Conservation (phyloP, 441 rosid genomes). For the Populus hybrid region DNA sequence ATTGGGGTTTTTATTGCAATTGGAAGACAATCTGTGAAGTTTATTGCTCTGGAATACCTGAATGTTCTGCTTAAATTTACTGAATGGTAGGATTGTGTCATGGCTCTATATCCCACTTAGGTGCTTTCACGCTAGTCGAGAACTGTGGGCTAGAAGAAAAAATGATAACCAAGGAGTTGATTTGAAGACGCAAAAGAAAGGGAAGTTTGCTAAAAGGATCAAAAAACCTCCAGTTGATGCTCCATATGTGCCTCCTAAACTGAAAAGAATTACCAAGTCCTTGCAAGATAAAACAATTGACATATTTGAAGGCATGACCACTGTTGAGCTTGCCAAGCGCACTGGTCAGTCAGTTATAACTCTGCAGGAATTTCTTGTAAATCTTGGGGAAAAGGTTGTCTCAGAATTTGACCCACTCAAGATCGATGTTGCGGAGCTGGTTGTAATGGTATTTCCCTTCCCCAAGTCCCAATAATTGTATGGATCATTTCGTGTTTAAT, state of each 20-base stretch:
- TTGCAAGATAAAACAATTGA: slow-evolving; percentile 59
- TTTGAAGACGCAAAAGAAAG: slow-evolving; percentile 47
- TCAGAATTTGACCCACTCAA: slow-evolving; percentile 80
- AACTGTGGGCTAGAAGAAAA: slow-evolving; percentile 9
- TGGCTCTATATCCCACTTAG: neutral
- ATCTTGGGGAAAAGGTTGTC: slow-evolving; percentile 72
- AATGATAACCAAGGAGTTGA: slow-evolving; percentile 8
- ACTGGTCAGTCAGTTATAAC: slow-evolving; percentile 53
- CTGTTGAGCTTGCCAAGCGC: slow-evolving; percentile 75
- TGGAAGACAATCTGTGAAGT: neutral
- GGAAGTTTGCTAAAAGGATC: slow-evolving; percentile 60
- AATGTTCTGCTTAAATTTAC: neutral
- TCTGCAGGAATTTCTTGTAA: slow-evolving; percentile 68
- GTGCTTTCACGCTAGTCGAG: neutral
- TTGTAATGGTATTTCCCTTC: slow-evolving; percentile 64
- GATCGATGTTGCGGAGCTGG: slow-evolving; percentile 83
- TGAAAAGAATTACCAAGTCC: slow-evolving; percentile 44
- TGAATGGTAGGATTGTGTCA: neutral
- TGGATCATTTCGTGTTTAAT: neutral
- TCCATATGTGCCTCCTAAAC: slow-evolving; percentile 67
- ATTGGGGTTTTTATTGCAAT: neutral
- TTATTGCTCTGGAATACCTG: neutral
- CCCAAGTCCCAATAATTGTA: neutral
- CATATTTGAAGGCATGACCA: slow-evolving; percentile 83
- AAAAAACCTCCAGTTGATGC: slow-evolving; percentile 63